Base-by-base conservation (phyloP, 2,329 filamentous ascomycete genomes). In the Aspergillus sojae region DNA sequence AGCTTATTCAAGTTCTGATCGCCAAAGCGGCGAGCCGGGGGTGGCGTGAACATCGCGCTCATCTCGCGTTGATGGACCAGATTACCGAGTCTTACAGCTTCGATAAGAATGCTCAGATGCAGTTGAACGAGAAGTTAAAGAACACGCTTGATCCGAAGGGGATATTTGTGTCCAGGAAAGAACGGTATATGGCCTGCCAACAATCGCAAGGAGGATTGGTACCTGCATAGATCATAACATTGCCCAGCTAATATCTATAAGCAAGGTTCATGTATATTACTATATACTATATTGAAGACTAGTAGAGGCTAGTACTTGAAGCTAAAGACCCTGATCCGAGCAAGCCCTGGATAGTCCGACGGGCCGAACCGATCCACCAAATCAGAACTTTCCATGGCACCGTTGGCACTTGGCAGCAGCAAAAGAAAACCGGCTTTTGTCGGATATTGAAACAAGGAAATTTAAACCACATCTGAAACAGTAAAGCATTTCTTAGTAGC, bases 41-140 rank as follows among this genome's bases (percentile, higher is more conserved):
- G 2, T 82, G 78, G 63, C 79, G 80, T 55, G 80, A 82, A 65
- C 83, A 83, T 66, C 74, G 81, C 23, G 83, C 82, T 0, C 81
- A 83, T 65, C 65, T 84, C 54, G 75, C 78, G 5, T 70, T 83
- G 28, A 82, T 81, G 75, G 81, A 83, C 60, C 80, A 83, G 70
- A 78, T 84, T n/a, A 78, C 80, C 0, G 74, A 71, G 12, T 82
- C 80, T 5, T 84, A 84, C 64, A 79, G 75, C 61, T 83, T 77
- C 74, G 81, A 81, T 57, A 68, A 79, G 34, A 75, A 78, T 43
- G 77, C 77, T 14, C 67, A 80, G 57, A 79, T 81, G 77, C 74
- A 75, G 52, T 77, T 83, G 52, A 82, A 83, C 58, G 78, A 82
- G 69, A 74, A 19, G n/a, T 26, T 54, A n/a, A 54, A 39, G 52